Evolutionary conservation across 495 filamentous ascomycete species (phyloP).

Genomic region (Bacidia gigantensis): DNA sequence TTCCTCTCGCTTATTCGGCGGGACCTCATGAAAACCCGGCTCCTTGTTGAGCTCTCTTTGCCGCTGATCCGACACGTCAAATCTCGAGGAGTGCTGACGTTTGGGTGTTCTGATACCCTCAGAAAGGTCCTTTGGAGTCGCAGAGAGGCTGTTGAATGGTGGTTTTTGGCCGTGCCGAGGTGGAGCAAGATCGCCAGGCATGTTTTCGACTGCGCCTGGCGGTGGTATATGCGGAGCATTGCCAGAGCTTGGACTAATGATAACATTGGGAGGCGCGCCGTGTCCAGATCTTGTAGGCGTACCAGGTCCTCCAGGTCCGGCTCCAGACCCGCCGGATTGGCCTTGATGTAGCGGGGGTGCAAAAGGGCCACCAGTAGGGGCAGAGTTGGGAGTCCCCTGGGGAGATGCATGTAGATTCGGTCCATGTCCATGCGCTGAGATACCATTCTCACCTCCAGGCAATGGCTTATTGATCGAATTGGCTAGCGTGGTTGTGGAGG

Average conservation of each 20-base stretch:
- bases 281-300: conserved; percentile 58
- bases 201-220: conserved; percentile 88
- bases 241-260: conserved; percentile 70
- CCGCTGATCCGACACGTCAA: conserved; percentile 84
- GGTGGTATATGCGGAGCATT: conserved; percentile 80
- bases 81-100: conserved; percentile 91
- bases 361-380: conserved; percentile 22
- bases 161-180: conserved; percentile 80
- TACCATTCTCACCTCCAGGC: conserved; percentile 50
- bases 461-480: conserved; percentile 74
- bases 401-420: conserved; percentile 20
- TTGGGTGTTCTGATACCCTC: conserved; percentile 92
- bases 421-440: conserved; percentile 31
- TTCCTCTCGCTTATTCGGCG: conserved; percentile 87
- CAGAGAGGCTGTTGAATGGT: conserved; percentile 81
- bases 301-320: conserved; percentile 40
- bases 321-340: conserved; percentile 30
- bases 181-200: conserved; percentile 94
- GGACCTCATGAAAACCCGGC: conserved; percentile 96
- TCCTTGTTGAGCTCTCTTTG: conserved; percentile 94
- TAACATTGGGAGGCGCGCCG: conserved; percentile 67
- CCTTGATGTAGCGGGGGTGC: conserved; percentile 22
- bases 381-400: conserved; percentile 30
- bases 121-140: conserved; percentile 76
- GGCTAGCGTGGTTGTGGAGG: conserved; percentile 75